A percentile compares a stretch with the other conserved stretches of the same genome.
Conservation (phyloP, 2,329 filamentous ascomycete genomes). For the Claviceps maximensis region DNA sequence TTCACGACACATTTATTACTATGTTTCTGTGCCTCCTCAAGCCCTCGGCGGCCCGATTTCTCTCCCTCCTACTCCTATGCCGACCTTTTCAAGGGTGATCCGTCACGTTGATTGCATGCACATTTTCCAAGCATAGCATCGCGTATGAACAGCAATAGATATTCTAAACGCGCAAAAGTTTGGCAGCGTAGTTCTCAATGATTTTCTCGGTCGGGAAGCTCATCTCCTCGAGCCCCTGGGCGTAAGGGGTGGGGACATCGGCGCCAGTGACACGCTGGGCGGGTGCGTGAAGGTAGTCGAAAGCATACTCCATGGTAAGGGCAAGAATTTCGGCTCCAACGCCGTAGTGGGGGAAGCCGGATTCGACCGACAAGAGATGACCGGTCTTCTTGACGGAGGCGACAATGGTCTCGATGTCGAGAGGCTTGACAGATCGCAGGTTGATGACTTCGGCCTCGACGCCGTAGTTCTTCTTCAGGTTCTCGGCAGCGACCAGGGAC, state of each 20-base stretch:
- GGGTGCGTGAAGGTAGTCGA: conserved; percentile 92
- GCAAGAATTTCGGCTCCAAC: conserved; percentile 88
- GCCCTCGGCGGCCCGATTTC: conserved; percentile 1
- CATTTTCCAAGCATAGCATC: neutral
- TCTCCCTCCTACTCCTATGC: neutral
- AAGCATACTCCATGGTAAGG: conserved; percentile 91
- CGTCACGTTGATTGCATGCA: neutral
- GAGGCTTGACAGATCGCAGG: conserved; percentile 90
- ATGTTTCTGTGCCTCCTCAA: conserved; percentile 6
- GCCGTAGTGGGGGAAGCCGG: conserved; percentile 90
- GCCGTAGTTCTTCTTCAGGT: conserved; percentile 91
- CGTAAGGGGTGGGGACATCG: conserved; percentile 94
- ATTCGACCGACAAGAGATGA: conserved; percentile 82
- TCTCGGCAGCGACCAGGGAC: conserved; percentile 74
- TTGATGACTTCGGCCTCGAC: conserved; percentile 96
- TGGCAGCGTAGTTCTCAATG: conserved; percentile 78
- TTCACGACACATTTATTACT: conserved; percentile 2
- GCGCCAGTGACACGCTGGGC: conserved; percentile 91
- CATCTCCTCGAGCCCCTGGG: conserved; percentile 86
- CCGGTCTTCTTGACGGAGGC: conserved; percentile 98
- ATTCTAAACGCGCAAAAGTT: conserved; percentile 67
- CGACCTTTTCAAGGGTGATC: neutral
- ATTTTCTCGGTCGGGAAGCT: conserved; percentile 81
- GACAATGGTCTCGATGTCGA: conserved; percentile 89
- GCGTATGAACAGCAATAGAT: neutral